A percentile compares a stretch with the other conserved stretches of the same genome.
Conservation (phyloP, 331 rosid genomes). For the Malus hybrid region DNA sequence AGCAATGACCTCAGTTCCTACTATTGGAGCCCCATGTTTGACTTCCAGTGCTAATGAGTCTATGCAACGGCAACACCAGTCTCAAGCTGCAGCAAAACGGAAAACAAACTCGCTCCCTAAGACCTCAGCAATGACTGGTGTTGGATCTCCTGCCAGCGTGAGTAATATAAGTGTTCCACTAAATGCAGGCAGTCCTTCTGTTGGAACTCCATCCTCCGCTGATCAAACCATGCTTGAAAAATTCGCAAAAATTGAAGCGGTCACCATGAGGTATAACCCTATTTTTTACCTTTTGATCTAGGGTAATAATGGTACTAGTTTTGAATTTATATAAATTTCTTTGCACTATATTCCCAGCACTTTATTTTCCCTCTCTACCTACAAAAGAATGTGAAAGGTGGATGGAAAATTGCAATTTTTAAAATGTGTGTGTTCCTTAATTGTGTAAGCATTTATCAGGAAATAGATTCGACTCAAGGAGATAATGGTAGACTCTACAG, state of each 20-base stretch:
- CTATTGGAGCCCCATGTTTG: conserved; percentile 59
- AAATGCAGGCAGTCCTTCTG: conserved; percentile 81
- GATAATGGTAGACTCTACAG: background rate
- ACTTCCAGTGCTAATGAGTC: conserved; percentile 74
- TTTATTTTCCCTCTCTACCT: background rate
- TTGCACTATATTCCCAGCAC: background rate
- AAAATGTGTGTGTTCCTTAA: background rate
- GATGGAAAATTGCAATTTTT: background rate
- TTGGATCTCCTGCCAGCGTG: conserved; percentile 90
- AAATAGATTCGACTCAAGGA: background rate
- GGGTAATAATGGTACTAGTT: background rate
- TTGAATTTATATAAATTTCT: background rate
- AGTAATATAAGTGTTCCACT: conserved; percentile 53
- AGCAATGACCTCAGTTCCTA: conserved; percentile 45
- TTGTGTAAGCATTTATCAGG: background rate
- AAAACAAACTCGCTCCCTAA: conserved; percentile 78
- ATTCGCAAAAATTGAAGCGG: conserved; percentile 66
- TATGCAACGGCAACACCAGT: conserved; percentile 80
- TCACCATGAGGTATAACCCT: conserved; percentile 59
- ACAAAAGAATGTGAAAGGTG: background rate
- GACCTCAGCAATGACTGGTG: conserved; percentile 69
- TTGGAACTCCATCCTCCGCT: conserved; percentile 51
- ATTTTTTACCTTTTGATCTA: background rate
- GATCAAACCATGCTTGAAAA: conserved; percentile 63
- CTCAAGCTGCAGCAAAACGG: conserved; percentile 60